Conservation (phyloP, 805 yeast species). For the Cyberlindnera mycetangii region DNA sequence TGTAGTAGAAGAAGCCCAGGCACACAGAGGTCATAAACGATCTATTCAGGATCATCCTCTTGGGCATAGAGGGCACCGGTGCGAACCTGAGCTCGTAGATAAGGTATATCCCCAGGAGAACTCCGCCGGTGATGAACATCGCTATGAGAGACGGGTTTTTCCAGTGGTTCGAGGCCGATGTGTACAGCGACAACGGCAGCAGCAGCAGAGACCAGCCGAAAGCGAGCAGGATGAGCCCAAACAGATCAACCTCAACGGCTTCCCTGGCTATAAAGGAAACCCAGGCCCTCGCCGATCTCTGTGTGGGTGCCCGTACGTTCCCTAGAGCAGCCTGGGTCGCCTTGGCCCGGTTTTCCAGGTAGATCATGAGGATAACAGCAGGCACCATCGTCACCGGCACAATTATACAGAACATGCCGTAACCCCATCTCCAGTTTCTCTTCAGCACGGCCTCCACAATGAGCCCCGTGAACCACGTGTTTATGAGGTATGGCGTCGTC, state of each 20-base stretch:
- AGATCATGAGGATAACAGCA: constrained; percentile 32
- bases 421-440: constrained; percentile 51
- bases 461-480: constrained; percentile 42
- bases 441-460: constrained; percentile 33
- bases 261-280: constrained; percentile 9
- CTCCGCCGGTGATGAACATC: constrained; percentile 40
- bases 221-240: constrained; percentile 37
- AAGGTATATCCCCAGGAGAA: constrained; percentile 32
- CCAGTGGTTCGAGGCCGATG: constrained; percentile 35
- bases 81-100: constrained; percentile 36
- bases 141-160: constrained; percentile 40
- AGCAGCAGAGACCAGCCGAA: constrained; percentile 38
- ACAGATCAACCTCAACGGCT: constrained; percentile 35
- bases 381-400: constrained; percentile 40
- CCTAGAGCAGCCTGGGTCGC: constrained; percentile 15
- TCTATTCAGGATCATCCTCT: constrained; percentile 34
- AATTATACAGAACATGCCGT: constrained; percentile 46
- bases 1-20: constrained; percentile 33
- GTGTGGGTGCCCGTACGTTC: constrained; percentile 9
- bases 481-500: constrained; percentile 39
- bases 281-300: constrained; percentile 5
- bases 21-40: constrained; percentile 35
- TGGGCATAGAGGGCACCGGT: constrained; percentile 39
- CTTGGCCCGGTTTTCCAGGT: constrained; percentile 33
- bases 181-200: constrained; percentile 37